Evolutionary conservation across 1,139 yeast species (phyloP), one percentile per base, ranked within the genome.

Genomic region (Blastobotrys illinoisensis): DNA sequence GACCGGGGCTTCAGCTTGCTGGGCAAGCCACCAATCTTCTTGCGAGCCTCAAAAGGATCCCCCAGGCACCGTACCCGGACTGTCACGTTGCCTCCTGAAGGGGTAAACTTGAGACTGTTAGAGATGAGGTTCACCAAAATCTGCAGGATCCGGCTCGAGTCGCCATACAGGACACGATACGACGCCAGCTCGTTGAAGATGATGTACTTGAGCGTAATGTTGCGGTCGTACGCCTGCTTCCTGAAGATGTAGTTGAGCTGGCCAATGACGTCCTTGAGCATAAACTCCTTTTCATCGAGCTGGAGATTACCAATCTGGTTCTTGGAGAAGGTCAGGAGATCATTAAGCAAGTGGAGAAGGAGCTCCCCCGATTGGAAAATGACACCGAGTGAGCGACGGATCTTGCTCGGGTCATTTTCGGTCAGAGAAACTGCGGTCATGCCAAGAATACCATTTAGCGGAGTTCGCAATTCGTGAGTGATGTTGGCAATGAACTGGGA

Each of bases 361-460:
- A 91, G 73, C 67, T 90, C 96, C 40, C 98, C 97, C 11, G 95
- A 86, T 64, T 95, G 79, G 66, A 87, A 88, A 58, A 91, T 90
- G 55, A 90, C 78, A 61, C 85, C 85, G 59, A 91, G 74, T 44
- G 84, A 78, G 50, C 83, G 85, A 62, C 85, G 83, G 18, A 88
- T 82, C 61, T 84, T 82, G 3, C 75, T 69, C 6, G 78, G 76
- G 63, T 88, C 93, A 9, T 76, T 76, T 68, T 91, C 97, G 21
- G 88, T 93, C 84, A 89, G 81, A 1, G 97, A 93, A 54, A 91
- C 88, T 1, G 96, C 87, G 0, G 97, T 88, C 96, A 93, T 88
- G 55, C 99, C 99, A 56, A 93, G 74, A 47, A 93, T 93, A 67
- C 98, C 99, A 70, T 93, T 93, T 62, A 93, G 75, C 1, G 99